These are phyloP conservation scores for Edaphochlamys debaryana DNA, from an alignment of 139 green algal species.

Conservation along the genomic window DNA sequence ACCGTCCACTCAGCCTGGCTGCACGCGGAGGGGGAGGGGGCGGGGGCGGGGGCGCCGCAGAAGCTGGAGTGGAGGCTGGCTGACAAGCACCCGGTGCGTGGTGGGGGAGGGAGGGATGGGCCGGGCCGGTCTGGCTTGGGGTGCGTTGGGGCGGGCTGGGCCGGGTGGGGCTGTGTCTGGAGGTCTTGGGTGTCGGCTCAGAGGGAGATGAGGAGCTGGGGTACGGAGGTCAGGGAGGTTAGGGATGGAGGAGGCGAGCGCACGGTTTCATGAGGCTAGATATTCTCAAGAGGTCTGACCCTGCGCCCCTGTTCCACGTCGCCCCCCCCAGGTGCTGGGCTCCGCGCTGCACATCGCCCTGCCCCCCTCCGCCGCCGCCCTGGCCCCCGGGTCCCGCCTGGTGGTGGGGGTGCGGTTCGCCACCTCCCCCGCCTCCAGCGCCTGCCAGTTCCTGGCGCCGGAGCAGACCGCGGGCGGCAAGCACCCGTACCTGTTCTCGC, in stretches of 20 bases:
- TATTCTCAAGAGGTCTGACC: too few relatives aligned
- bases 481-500: conserved; percentile 95
- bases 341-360: conserved; percentile 60
- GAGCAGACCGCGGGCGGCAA: conserved; percentile 82
- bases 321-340: conserved; percentile 60
- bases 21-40: conserved; percentile 3
- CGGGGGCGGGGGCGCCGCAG: background rate
- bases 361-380: conserved; percentile 17
- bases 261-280: too few relatives aligned
- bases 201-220: too few relatives aligned
- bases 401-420: conserved; percentile 58
- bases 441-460: conserved; percentile 86
- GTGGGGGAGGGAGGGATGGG: background rate
- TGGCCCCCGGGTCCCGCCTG: conserved; percentile 43
- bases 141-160: too few relatives aligned
- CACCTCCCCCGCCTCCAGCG: conserved; percentile 57
- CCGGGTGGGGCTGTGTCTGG: too few relatives aligned
- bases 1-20: conserved; percentile 47
- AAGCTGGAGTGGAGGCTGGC: background rate
- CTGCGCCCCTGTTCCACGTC: background rate
- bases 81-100: background rate
- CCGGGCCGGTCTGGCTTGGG: background rate
- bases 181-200: too few relatives aligned
- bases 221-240: too few relatives aligned
- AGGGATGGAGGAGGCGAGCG: too few relatives aligned